Base-by-base conservation (phyloP, 2,329 filamentous ascomycete species). In the Aureobasidium subglaciale region DNA sequence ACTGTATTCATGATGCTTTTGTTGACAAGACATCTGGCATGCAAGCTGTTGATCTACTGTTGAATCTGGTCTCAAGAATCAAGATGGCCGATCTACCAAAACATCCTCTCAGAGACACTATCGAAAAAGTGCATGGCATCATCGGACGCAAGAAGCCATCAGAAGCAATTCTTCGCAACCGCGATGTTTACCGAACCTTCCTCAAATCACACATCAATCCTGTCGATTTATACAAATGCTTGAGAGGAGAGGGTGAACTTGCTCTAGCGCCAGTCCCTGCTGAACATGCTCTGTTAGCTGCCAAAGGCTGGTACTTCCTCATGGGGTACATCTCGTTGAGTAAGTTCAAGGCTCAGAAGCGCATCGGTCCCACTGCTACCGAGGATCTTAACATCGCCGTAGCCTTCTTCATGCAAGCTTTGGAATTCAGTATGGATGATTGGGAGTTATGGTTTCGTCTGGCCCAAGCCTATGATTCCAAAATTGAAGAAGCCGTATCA, bases 361-460 rank as follows among this genome's bases (percentile, higher is more conserved):
- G 90, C 18, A 88, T 82, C 2, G 65, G 60, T 4, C 86, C 87
- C 1, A 86, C 86, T 3, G 86, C 89, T 13, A 92, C 87, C 0
- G 88, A 92, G 62, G 90, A 95, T 64, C 75, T 96, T 48, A 86
- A 91, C 50, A 86, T 90, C 52, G 90, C 88, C 3, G 84, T 88
- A 42, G 86, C 83, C 0, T 93, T 90, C 66, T 81, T 95, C 63
- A 79, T 87, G 34, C 82, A 91, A 61, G 90, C 95, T 66, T 71
- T 96, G 1, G 89, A 95, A 62, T 90, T 89, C 67, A 89, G 86
- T 1, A 82, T 84, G 2, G 85, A 90, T 37, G 83, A 85, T 56
- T 96, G 90, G 90, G 88, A 95, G 67, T 87, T 88, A 0, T 96
- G 90, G 90, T 93, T 92, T 68, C 82, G 89, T 11, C 79, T 95